These are phyloP conservation scores for Panicum hallii DNA, from an alignment of 202 grass and related monocot species.

Conservation along the genomic window DNA sequence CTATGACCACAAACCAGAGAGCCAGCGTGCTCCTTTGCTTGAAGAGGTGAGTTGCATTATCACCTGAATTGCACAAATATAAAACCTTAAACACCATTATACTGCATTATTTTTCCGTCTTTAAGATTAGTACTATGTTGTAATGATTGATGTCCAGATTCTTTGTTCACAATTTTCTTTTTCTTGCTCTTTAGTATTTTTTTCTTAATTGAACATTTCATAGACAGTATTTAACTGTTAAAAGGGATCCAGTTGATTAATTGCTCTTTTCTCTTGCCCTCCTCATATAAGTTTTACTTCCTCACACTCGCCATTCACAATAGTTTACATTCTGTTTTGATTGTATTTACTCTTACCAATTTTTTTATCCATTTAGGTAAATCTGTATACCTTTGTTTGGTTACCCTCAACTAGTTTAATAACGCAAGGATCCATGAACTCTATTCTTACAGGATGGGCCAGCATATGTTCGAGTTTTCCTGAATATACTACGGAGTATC, in stretches of 20 bases:
- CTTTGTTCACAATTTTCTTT: not conserved
- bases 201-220: not conserved
- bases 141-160: not conserved
- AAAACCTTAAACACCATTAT: slow-evolving; percentile 4
- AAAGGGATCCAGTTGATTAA: not conserved
- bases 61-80: slow-evolving; percentile 30
- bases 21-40: slow-evolving; percentile 75
- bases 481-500: slow-evolving; percentile 81
- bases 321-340: not conserved
- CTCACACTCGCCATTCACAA: not conserved
- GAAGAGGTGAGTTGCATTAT: slow-evolving; percentile 76
- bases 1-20: slow-evolving; percentile 88
- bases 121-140: not conserved
- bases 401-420: slow-evolving; percentile 1
- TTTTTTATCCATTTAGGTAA: slow-evolving; percentile 22
- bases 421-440: slow-evolving; percentile 4
- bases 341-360: not conserved
- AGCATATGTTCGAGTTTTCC: slow-evolving; percentile 74
- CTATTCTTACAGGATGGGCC: slow-evolving; percentile 76
- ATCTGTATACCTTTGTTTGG: not conserved
- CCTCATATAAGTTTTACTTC: not conserved
- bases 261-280: not conserved
- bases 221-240: not conserved
- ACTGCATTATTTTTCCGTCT: slow-evolving; percentile 2
- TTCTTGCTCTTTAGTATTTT: not conserved